Base-by-base conservation (phyloP, 2,329 filamentous ascomycete species). In the Fusarium sp. region DNA sequence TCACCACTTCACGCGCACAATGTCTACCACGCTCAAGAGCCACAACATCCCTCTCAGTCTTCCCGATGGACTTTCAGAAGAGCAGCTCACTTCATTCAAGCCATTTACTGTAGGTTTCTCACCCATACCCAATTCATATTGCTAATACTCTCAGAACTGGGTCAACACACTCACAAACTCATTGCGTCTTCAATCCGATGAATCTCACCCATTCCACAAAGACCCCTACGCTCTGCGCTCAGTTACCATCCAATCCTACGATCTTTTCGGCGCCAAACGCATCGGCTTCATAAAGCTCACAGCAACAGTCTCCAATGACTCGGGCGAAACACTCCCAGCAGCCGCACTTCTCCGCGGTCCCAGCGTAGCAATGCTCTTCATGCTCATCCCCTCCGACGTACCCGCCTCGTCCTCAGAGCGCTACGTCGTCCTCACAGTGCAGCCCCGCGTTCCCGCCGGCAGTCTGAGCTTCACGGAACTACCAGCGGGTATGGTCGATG, bases 291-390 rank as follows among this genome's bases (percentile, higher is more conserved):
- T 91, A 28, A 91, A 91, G 71, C 79, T 91, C 42, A 81, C 80
- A 6, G 85, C 89, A 12, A 74, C 80, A 5, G 82, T 91, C 3
- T 79, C 81, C 66, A 91, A 89, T 74, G 64, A 72, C 3, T 81
- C 81, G 1, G 85, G 85, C 62, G 87, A 89, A 72, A 79, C 75
- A 2, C 83, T 92, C 1, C 88, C 89, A 0, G 89, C 87, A 9
- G 82, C 83, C 5, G 83, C 89, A 0, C 88, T 92, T 67, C 83
- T 92, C 5, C 86, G 90, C 42, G 90, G 90, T 0, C 86, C 88
- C n/a, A 88, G 86, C 76, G 89, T 91, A 48, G 89, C 85, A 30
- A 89, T 91, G 86, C 84, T 91, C 14, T 84, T 90, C 34, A 84
- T 89, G 76, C 83, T 89, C 13, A 74, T 88, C 13, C 89, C 89